phyloP scores from a whole-genome alignment of 225 moss, liverwort and hornwort genomes.

The Thuidium tamariscinum region DNA sequence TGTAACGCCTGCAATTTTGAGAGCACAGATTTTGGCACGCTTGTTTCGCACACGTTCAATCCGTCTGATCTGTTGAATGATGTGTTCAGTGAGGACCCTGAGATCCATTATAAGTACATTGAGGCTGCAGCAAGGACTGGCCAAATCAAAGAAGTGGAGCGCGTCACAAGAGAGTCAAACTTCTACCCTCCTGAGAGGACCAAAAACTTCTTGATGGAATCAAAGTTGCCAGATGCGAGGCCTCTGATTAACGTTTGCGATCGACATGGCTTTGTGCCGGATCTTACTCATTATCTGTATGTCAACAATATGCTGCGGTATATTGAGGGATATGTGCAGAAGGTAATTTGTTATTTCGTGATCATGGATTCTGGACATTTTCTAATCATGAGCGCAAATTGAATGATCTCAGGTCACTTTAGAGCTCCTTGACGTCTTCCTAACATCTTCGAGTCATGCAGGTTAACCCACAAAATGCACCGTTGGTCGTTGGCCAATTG shows the following conservation, averaged over 20 bases:
- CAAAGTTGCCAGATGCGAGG: slow-evolving; percentile 94
- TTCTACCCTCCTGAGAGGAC: slow-evolving; percentile 98
- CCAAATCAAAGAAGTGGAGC: slow-evolving; percentile 99
- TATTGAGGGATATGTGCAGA: slow-evolving; percentile 98
- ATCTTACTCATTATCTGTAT: slow-evolving; percentile 97
- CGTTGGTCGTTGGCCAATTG: slow-evolving; percentile 90
- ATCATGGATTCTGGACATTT: not conserved
- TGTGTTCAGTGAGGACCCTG: slow-evolving; percentile 87
- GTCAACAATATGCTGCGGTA: slow-evolving; percentile 96
- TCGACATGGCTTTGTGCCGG: slow-evolving; percentile 94
- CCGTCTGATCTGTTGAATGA: not conserved
- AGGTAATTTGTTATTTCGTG: slow-evolving; percentile 34
- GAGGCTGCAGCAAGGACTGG: slow-evolving; percentile 99
- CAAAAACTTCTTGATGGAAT: slow-evolving; percentile 98
- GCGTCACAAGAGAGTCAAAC: slow-evolving; percentile 94
- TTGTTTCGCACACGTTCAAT: not conserved
- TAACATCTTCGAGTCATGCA: slow-evolving; percentile 13
- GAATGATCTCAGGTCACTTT: not conserved
- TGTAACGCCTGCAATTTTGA: not conserved
- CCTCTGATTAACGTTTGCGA: slow-evolving; percentile 98
- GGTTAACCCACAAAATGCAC: slow-evolving; percentile 97
- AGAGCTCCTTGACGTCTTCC: not conserved
- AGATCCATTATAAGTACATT: slow-evolving; percentile 97
- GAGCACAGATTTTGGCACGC: not conserved
- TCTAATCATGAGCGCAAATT: not conserved